These are phyloP conservation scores for Aureobasidium sp. DNA, from an alignment of 2,329 filamentous ascomycete genomes.

Conservation along the genomic window DNA sequence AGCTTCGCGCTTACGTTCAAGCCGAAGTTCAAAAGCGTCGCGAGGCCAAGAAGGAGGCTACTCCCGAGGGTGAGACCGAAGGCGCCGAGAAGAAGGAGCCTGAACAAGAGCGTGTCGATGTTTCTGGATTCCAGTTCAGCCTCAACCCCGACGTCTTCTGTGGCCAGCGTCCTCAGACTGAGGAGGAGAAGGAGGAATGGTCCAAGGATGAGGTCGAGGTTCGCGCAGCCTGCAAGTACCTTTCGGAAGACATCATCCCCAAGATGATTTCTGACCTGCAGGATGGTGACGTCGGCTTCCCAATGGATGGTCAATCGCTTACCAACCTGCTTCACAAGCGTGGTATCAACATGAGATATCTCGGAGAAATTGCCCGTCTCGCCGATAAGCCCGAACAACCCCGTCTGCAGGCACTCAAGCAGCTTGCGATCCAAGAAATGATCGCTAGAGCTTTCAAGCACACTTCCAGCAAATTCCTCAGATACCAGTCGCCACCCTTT, in stretches of 20 bases:
- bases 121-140: constrained; percentile 77
- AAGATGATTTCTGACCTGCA: constrained; percentile 77
- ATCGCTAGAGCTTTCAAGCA: constrained; percentile 95
- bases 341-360: constrained; percentile 92
- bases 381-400: constrained; percentile 51
- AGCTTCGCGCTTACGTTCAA: constrained; percentile 83
- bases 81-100: constrained; percentile 22
- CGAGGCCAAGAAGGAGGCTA: constrained; percentile 26
- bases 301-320: constrained; percentile 94
- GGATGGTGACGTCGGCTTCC: constrained; percentile 91
- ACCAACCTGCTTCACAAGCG: constrained; percentile 87
- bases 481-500: constrained; percentile 69
- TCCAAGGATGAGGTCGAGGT: constrained; percentile 82
- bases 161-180: constrained; percentile 80
- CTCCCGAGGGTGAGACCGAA: constrained; percentile 21
- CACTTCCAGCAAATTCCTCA: constrained; percentile 68
- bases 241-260: constrained; percentile 72
- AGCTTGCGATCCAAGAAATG: constrained; percentile 83
- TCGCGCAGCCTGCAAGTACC: constrained; percentile 69
- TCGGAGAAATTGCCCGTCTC: constrained; percentile 74
- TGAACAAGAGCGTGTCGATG: constrained; percentile 65
- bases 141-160: constrained; percentile 96
- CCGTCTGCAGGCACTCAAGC: constrained; percentile 67
- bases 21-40: constrained; percentile 62
- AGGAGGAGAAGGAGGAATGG: constrained; percentile 80